A percentile compares a stretch with the other conserved stretches of the same genome.
phyloP scores from a whole-genome alignment of 2,329 filamentous ascomycete species.

The Aspergillus fructus region DNA sequence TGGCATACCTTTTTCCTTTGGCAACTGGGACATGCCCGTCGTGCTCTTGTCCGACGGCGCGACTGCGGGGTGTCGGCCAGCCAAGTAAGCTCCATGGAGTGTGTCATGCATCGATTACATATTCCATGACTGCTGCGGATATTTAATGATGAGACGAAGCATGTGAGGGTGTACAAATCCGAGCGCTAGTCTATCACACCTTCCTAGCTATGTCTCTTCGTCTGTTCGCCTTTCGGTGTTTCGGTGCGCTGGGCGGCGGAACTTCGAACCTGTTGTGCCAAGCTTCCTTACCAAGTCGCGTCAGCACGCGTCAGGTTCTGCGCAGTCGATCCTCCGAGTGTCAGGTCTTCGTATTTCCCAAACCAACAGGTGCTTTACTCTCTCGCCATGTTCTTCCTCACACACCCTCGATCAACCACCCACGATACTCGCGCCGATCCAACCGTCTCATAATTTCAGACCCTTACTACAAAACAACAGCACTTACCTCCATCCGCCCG shows the following conservation, averaged over 20 bases:
- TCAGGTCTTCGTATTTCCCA: neutral
- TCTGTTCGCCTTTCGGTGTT: too few relatives aligned
- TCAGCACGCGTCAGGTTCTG: conserved; percentile 1
- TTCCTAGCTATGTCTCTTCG: too few relatives aligned
- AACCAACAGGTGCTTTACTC: neutral
- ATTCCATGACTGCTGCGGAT: neutral
- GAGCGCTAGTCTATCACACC: neutral
- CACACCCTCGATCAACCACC: neutral
- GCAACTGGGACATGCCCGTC: conserved; percentile 32
- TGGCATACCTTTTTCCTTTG: conserved; percentile 30
- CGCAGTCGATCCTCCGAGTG: neutral
- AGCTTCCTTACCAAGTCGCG: neutral
- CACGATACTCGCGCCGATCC: neutral
- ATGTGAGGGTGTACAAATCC: neutral
- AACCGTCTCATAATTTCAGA: neutral
- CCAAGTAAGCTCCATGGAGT: conserved; percentile 36
- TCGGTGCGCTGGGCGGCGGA: too few relatives aligned
- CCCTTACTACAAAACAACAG: neutral
- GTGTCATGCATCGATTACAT: neutral
- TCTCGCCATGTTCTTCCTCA: neutral
- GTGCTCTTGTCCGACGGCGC: conserved; percentile 30
- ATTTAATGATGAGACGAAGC: neutral
- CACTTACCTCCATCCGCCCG: neutral
- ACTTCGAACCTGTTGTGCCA: neutral
- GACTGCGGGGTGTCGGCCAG: conserved; percentile 35